phyloP scores from a whole-genome alignment of 768 basidiomycete genomes.

The Termitomyces eurrhizus region DNA sequence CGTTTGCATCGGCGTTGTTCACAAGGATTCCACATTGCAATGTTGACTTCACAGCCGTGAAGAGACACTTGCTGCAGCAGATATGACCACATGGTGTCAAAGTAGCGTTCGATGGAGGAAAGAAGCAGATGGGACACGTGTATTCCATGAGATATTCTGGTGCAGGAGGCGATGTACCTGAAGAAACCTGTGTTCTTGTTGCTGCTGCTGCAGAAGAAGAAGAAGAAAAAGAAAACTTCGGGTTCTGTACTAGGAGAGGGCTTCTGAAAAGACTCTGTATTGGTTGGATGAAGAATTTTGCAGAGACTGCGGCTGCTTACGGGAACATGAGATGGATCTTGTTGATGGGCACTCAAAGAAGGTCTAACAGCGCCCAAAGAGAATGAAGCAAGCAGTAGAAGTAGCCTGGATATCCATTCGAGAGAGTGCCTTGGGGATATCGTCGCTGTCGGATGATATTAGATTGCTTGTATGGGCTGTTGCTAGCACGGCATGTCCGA shows the following conservation, averaged over 20 bases:
- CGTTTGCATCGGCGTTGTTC: constrained; percentile 23
- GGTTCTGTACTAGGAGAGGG: neutral
- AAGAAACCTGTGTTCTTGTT: constrained; percentile 11
- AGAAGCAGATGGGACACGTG: constrained; percentile 79
- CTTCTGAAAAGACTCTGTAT: constrained; percentile 10
- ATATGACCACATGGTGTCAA: constrained; percentile 81
- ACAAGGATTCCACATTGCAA: constrained; percentile 39
- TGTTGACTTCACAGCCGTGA: constrained; percentile 64
- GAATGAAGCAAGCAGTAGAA: no score
- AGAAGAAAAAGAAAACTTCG: constrained; percentile 7
- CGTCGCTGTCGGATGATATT: no score
- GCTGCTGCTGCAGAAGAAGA: constrained; percentile 5
- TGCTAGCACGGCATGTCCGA: no score
- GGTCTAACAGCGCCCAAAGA: neutral
- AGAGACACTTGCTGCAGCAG: constrained; percentile 73
- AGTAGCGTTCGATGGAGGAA: constrained; percentile 68
- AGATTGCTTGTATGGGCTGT: no score
- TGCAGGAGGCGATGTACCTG: constrained; percentile 10
- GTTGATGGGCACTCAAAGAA: neutral
- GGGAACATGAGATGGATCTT: constrained; percentile 3
- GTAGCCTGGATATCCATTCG: no score
- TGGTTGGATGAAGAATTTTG: constrained; percentile 19
- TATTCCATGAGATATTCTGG: constrained; percentile 52
- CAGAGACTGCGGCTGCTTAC: constrained; percentile 23
- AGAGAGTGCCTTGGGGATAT: no score